phyloP scores from a whole-genome alignment of 2,329 filamentous ascomycete species.

The Lachnellula hyalina region DNA sequence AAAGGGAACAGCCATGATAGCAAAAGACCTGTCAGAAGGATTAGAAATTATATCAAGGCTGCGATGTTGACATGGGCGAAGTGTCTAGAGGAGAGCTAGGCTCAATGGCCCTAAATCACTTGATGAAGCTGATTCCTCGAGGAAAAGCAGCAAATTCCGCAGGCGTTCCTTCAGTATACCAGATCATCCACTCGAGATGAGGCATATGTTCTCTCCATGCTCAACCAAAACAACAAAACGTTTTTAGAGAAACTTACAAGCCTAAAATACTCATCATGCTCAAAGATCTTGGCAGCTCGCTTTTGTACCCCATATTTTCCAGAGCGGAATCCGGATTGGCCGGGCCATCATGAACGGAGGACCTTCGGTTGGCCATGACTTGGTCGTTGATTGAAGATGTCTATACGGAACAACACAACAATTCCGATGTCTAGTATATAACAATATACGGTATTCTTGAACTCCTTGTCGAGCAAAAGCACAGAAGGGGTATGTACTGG shows the following conservation, averaged over 20 bases:
- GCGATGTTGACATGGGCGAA: background rate
- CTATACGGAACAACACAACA: no score
- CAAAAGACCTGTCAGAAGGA: conserved; percentile 50
- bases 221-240: background rate
- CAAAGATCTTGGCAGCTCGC: conserved; percentile 59
- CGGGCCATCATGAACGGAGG: conserved; percentile 13
- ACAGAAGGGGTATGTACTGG: background rate
- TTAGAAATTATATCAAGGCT: conserved; percentile 9
- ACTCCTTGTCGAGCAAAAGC: background rate
- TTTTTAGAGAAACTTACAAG: conserved; percentile 22
- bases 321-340: conserved; percentile 16
- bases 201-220: background rate
- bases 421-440: no score
- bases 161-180: background rate
- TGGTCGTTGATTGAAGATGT: background rate
- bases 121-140: background rate
- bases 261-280: conserved; percentile 67
- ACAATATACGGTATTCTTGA: background rate
- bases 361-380: conserved; percentile 5
- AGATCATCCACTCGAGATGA: background rate
- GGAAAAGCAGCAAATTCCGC: background rate
- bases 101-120: no score
- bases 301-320: conserved; percentile 55
- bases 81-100: no score
- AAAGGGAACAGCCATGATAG: conserved; percentile 59